phyloP scores from a whole-genome alignment of 441 rosid species.

The Brassica hybrid region DNA sequence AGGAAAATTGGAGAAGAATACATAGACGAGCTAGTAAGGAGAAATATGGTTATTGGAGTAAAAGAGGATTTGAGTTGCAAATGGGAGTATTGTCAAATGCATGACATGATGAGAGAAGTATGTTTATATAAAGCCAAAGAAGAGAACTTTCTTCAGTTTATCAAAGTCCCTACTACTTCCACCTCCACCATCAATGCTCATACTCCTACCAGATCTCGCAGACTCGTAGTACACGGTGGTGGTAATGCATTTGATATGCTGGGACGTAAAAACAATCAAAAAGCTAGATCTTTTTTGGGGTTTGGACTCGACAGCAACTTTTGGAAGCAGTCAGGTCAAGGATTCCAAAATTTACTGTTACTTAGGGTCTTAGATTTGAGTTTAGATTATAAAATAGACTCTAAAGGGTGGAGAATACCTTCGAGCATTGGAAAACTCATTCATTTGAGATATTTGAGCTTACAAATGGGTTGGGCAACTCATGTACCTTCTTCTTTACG shows the following conservation, averaged over 20 bases:
- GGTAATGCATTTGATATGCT: not conserved
- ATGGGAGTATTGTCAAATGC: conserved; percentile 30
- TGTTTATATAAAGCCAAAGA: conserved; percentile 43
- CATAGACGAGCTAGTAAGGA: conserved; percentile 30
- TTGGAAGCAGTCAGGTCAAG: not conserved
- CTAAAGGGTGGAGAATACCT: conserved; percentile 18
- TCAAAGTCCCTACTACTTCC: not conserved
- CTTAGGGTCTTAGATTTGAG: conserved; percentile 22
- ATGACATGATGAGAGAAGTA: conserved; percentile 46
- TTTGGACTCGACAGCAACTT: not conserved
- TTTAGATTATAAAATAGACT: too few relatives aligned
- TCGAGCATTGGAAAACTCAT: conserved; percentile 32
- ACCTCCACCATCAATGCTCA: conserved; percentile 17
- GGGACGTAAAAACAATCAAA: not conserved
- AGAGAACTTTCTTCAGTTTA: conserved; percentile 19
- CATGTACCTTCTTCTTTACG: conserved; percentile 24
- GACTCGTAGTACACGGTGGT: conserved; percentile 24
- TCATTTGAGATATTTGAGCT: conserved; percentile 36
- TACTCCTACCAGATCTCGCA: not conserved
- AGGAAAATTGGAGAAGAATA: conserved; percentile 35
- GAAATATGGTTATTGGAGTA: conserved; percentile 8
- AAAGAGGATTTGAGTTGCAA: not conserved
- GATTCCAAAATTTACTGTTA: not conserved
- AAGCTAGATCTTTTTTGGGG: conserved; percentile 26
- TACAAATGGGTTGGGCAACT: not conserved